Percentiles rank a stretch among this genome's conserved stretches.
phyloP scores from a whole-genome alignment of 1,284 basidiomycete species.

The Pseudozyma flocculosa region DNA sequence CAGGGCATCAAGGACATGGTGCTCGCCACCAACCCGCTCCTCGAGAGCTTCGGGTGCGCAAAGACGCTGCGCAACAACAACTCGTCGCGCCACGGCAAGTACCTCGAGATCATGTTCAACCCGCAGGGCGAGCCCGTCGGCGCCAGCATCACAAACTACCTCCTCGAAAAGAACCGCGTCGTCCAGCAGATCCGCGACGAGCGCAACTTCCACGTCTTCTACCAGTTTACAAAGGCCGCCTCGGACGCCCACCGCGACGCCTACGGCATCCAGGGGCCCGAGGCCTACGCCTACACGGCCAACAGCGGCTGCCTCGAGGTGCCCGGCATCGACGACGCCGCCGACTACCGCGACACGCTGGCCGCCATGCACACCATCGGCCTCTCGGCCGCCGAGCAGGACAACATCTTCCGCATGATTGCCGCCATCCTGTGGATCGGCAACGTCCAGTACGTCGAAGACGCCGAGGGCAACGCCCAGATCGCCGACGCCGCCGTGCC shows the following conservation, averaged over 20 bases:
- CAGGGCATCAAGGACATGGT: slow-evolving; percentile 99
- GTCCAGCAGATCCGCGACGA: slow-evolving; percentile 96
- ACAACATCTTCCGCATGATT: slow-evolving; percentile 89
- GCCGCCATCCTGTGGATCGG: slow-evolving; percentile 94
- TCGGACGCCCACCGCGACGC: slow-evolving; percentile 83
- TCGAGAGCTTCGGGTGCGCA: slow-evolving; percentile 98
- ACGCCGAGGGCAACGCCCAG: slow-evolving; percentile 82
- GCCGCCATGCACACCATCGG: slow-evolving; percentile 94
- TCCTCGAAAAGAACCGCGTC: slow-evolving; percentile 92
- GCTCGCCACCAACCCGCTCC: slow-evolving; percentile 93
- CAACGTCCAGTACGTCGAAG: slow-evolving; percentile 75
- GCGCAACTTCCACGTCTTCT: slow-evolving; percentile 98
- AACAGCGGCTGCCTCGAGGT: slow-evolving; percentile 89
- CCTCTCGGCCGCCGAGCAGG: slow-evolving; percentile 78
- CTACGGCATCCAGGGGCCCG: slow-evolving; percentile 95
- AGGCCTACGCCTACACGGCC: slow-evolving; percentile 91
- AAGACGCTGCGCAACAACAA: slow-evolving; percentile 99
- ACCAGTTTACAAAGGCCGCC: slow-evolving; percentile 97
- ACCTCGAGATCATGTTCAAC: slow-evolving; percentile 99
- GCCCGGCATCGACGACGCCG: slow-evolving; percentile 81
- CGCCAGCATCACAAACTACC: slow-evolving; percentile 97
- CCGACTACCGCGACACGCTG: slow-evolving; percentile 86
- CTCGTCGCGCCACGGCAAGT: slow-evolving; percentile 98
- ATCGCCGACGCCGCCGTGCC: slow-evolving; percentile 84
- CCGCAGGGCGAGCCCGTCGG: slow-evolving; percentile 87